Base-by-base conservation (phyloP, 1,284 basidiomycete species). In the Athelia psychrophila region DNA sequence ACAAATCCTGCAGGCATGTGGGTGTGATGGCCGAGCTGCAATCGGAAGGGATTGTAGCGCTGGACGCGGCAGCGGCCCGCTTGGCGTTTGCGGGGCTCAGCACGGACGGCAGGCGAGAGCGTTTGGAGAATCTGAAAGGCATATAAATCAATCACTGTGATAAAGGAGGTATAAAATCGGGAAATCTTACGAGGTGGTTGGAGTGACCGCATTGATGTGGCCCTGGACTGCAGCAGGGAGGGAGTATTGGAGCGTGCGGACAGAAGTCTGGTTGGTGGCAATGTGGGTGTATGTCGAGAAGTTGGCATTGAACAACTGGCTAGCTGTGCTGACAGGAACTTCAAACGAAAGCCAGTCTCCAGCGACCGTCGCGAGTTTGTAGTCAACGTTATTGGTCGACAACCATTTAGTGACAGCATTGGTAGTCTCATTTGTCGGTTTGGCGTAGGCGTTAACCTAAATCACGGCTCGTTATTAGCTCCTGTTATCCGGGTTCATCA, bases 161-260 rank as follows among this genome's bases (percentile, higher is more conserved):
- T 10, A 24, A 19, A 16, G 38, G 9, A 46, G 22, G 22, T 24
- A 22, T 22, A 44, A 10, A n/a, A 46, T 24, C 10, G 10, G 10
- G 9, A 20, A 46, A 8, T 6, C 63, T 19, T 52, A 63, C 54
- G 56, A 54, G n/a, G 62, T 64, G 0, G 73, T 75, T 1, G 75
- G 75, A 53, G 75, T 72, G 12, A 77, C 63, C 16, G 75, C 62
- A 16, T 71, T 64, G 35, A 77, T 59, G 52, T 74, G 71, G 13
- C 62, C 64, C 45, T 66, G 51, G 6, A 76, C 62, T 40, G 66
- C 64, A 0, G 60, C 55, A 1, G 75, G 75, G 36, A 77, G 62
- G 5, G 74, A 75, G 64, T 76, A 76, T 3, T 67, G 60, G 20
- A 76, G 64, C 1, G 74, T 75, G 47, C 74, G 72, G 48, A 70